Conservation (phyloP, 441 rosid species). For the Eruca vesicaria region DNA sequence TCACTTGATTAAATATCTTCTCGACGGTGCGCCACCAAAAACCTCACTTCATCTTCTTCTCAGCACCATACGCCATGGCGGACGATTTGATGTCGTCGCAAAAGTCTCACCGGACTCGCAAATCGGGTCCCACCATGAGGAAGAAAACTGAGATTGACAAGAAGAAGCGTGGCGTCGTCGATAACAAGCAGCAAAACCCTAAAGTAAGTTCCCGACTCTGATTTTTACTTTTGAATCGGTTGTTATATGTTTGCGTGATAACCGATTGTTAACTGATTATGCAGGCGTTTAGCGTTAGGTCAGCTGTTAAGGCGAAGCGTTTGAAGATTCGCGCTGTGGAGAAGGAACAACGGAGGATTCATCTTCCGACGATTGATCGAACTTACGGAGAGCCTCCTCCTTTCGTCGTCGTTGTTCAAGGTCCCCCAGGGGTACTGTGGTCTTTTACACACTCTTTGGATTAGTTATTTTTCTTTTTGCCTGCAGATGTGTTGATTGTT, state of each 20-base stretch:
- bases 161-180: constrained; percentile 40
- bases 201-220: constrained; percentile 47
- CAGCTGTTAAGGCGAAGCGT: constrained; percentile 64
- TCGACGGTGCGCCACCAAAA: constrained; percentile 18
- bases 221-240: too few species aligned
- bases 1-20: neutral
- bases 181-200: constrained; percentile 52
- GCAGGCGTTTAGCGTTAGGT: constrained; percentile 67
- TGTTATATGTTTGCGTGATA: neutral
- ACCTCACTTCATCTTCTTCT: neutral
- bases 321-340: constrained; percentile 66
- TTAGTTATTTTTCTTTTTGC: neutral
- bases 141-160: constrained; percentile 46
- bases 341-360: constrained; percentile 87
- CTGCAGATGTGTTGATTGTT: neutral
- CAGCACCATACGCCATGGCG: constrained; percentile 25
- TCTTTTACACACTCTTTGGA: neutral
- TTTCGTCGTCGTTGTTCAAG: constrained; percentile 84
- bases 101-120: constrained; percentile 64
- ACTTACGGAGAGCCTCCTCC: constrained; percentile 82
- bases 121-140: constrained; percentile 62
- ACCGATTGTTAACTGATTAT: neutral
- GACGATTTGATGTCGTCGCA: constrained; percentile 48
- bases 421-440: constrained; percentile 72
- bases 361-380: constrained; percentile 72